Conservation (phyloP, 805 yeast species). For the Wickerhamiella spandovensis region DNA sequence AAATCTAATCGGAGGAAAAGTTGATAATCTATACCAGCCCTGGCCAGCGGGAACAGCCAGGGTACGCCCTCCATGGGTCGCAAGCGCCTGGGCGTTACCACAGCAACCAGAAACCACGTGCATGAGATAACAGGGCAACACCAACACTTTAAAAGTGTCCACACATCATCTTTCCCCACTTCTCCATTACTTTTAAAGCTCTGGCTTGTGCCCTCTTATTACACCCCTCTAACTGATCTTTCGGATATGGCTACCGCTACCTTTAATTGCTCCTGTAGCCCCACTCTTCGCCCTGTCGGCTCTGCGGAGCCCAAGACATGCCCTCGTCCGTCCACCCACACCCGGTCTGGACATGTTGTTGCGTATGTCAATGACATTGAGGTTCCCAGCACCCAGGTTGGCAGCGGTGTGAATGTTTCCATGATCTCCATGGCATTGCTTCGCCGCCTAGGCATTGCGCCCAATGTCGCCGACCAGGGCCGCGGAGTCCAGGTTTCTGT, state of each 20-base stretch:
- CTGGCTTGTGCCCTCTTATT: background rate
- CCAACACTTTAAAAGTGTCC: background rate
- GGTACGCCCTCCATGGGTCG: background rate
- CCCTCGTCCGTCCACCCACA: conserved; percentile 5
- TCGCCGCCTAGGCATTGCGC: conserved; percentile 4
- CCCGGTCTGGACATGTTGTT: conserved; percentile 1
- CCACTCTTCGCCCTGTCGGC: background rate
- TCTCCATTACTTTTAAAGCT: background rate
- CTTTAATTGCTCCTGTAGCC: background rate
- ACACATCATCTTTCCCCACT: background rate
- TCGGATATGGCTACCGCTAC: background rate
- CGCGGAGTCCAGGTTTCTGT: conserved; percentile 2
- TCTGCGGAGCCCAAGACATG: background rate
- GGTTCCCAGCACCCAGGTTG: conserved; percentile 6
- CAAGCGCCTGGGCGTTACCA: background rate
- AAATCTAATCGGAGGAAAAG: no score
- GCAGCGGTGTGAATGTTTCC: conserved; percentile 5
- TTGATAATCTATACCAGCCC: no score
- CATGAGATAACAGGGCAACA: background rate
- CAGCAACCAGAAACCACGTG: background rate
- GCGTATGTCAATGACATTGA: conserved; percentile 4
- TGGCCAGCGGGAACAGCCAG: no score
- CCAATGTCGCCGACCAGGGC: background rate
- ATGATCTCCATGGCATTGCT: conserved; percentile 6
- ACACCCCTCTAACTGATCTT: background rate